A percentile compares a stretch with the other conserved stretches of the same genome.
Evolutionary conservation across 2,329 filamentous ascomycete species (phyloP).

Genomic region (Neonectria hederae): DNA sequence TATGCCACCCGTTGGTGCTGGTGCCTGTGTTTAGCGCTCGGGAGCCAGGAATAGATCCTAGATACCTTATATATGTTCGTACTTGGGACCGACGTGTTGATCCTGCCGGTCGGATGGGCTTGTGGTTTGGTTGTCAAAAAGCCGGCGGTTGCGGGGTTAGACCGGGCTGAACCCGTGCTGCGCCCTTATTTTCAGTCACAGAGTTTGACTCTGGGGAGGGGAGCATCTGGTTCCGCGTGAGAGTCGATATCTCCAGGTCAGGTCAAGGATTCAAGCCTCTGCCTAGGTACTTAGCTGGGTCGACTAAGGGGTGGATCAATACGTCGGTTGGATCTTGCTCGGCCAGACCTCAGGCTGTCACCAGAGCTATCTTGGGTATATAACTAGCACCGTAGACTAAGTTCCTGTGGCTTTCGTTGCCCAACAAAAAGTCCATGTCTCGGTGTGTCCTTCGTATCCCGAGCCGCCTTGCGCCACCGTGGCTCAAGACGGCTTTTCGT

Average conservation of each 20-base stretch:
- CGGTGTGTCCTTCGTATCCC: not conserved
- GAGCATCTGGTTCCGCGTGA: too few species aligned
- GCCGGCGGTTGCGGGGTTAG: not conserved
- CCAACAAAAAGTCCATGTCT: not conserved
- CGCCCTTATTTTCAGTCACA: not conserved
- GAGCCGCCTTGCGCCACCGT: constrained; percentile 11
- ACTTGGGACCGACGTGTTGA: not conserved
- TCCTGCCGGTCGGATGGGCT: not conserved
- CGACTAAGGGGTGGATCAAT: not conserved
- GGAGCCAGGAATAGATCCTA: not conserved
- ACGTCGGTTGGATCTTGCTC: not conserved
- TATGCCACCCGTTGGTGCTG: constrained; percentile 10
- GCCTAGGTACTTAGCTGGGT: not conserved
- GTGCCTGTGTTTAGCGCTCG: not conserved
- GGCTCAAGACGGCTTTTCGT: not conserved
- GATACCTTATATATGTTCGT: not conserved
- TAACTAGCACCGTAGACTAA: too few species aligned
- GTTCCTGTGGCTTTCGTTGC: not conserved
- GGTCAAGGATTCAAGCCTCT: not conserved
- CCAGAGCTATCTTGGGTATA: not conserved
- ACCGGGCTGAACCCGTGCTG: not conserved
- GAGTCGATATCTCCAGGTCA: not conserved
- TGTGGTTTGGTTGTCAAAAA: not conserved
- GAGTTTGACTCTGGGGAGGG: not conserved
- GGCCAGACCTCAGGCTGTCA: not conserved